These are phyloP conservation scores for Psophocarpus tetragonolobus DNA, from an alignment of 306 rosid species.

Conservation along the genomic window DNA sequence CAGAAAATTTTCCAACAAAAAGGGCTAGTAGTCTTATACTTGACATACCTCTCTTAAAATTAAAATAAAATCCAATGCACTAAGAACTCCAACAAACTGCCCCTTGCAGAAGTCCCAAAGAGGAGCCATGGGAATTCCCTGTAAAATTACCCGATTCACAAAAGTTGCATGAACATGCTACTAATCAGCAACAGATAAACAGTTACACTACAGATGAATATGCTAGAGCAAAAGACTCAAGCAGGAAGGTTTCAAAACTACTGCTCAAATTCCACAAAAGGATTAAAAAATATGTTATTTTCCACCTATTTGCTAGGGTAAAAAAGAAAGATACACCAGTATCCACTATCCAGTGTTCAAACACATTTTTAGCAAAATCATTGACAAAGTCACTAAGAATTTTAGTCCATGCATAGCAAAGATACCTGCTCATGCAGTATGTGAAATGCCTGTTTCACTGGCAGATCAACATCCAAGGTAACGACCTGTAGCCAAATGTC, in stretches of 20 bases:
- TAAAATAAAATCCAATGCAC: conserved; percentile 90
- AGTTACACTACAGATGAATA: conserved; percentile 10
- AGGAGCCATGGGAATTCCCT: conserved; percentile 96
- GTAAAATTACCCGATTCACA: conserved; percentile 40
- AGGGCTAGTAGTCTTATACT: conserved; percentile 31
- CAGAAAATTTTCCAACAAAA: conserved; percentile 30
- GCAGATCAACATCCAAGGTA: conserved; percentile 84
- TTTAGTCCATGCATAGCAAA: conserved; percentile 16
- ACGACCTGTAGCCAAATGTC: conserved; percentile 66
- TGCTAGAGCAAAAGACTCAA: background rate
- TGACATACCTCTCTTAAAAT: conserved; percentile 88
- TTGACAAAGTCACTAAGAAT: conserved; percentile 12
- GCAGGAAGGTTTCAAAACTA: conserved; percentile 21
- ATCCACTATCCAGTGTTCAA: conserved; percentile 12
- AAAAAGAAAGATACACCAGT: conserved; percentile 26
- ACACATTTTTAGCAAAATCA: conserved; percentile 4
- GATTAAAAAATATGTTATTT: conserved; percentile 6
- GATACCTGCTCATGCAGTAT: conserved; percentile 92
- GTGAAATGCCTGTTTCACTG: conserved; percentile 98
- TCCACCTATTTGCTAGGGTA: conserved; percentile 14
- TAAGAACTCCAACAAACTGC: conserved; percentile 93
- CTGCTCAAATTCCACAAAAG: conserved; percentile 4
- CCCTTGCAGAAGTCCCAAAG: conserved; percentile 92
- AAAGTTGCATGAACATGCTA: conserved; percentile 26
- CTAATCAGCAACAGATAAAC: conserved; percentile 31